Percentiles rank a stretch among this genome's conserved stretches.
These are phyloP conservation scores for Ascochyta fabae DNA, from an alignment of 2,329 filamentous ascomycete genomes.

Conservation along the genomic window DNA sequence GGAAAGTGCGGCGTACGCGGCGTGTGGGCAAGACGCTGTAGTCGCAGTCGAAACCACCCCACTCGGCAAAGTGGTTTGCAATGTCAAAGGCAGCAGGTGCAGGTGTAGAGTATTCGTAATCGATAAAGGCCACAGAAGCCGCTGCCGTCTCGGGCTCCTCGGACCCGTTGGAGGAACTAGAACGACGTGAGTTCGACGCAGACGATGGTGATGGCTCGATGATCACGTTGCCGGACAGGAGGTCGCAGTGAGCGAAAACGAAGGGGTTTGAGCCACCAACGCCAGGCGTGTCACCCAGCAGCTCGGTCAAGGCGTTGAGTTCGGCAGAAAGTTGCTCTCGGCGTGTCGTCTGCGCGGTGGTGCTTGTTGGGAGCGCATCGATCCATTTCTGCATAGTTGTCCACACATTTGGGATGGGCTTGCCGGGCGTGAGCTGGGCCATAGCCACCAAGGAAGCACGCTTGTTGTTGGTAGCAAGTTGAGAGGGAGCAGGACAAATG, in stretches of 20 bases:
- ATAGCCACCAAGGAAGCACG: slow-evolving; percentile 47
- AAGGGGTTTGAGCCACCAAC: slow-evolving; percentile 74
- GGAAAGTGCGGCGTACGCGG: slow-evolving; percentile 77
- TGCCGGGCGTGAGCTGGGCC: slow-evolving; percentile 63
- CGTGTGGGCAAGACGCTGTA: slow-evolving; percentile 81
- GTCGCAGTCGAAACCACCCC: slow-evolving; percentile 96
- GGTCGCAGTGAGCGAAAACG: slow-evolving; percentile 93
- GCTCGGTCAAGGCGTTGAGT: slow-evolving; percentile 70
- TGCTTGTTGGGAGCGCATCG: slow-evolving; percentile 76
- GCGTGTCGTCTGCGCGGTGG: slow-evolving; percentile 70
- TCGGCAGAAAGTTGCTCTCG: slow-evolving; percentile 75
- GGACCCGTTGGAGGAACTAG: slow-evolving; percentile 41
- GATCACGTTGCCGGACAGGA: slow-evolving; percentile 96
- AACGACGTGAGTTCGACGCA: slow-evolving; percentile 41
- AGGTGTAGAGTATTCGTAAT: slow-evolving; percentile 97
- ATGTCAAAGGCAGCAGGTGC: slow-evolving; percentile 96
- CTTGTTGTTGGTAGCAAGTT: slow-evolving; percentile 41
- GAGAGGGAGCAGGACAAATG: slow-evolving; percentile 44
- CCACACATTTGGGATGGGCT: slow-evolving; percentile 87
- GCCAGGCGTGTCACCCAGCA: slow-evolving; percentile 78
- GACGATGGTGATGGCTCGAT: slow-evolving; percentile 64
- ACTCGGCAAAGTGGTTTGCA: slow-evolving; percentile 97
- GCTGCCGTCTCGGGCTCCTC: slow-evolving; percentile 39
- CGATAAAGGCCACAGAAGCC: slow-evolving; percentile 72
- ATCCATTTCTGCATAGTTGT: slow-evolving; percentile 97